Conservation (phyloP, 164 flowering plant genomes). For the Stephania yunnanensis region DNA sequence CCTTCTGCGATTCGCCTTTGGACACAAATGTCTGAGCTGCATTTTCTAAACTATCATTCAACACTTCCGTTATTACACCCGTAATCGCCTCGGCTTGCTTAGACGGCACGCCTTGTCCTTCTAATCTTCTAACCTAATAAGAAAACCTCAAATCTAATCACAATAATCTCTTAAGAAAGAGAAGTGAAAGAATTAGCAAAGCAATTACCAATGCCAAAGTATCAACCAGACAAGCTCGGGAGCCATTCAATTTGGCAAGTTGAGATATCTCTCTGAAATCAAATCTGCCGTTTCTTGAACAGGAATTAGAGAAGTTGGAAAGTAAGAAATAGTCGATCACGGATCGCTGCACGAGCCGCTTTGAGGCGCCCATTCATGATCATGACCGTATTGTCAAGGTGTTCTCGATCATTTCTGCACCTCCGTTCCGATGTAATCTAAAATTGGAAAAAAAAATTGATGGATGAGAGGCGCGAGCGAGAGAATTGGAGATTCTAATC, state of each 20-base stretch:
- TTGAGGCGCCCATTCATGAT: neutral
- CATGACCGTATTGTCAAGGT: neutral
- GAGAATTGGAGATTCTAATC: neutral
- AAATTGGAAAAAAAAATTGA: too few species aligned
- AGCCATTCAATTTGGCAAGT: constrained; percentile 40
- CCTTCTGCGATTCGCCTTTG: constrained; percentile 71
- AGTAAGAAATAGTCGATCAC: neutral
- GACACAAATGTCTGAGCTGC: constrained; percentile 56
- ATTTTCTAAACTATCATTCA: constrained; percentile 75
- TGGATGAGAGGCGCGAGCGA: neutral
- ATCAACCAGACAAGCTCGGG: constrained; percentile 71
- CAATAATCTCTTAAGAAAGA: neutral
- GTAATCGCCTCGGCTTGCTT: constrained; percentile 89
- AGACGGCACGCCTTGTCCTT: constrained; percentile 65
- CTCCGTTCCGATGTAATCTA: neutral
- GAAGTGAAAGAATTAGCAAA: neutral
- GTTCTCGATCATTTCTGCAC: neutral
- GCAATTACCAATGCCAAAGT: constrained; percentile 57
- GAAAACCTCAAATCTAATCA: neutral
- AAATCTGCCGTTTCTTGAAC: constrained; percentile 9
- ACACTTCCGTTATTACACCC: constrained; percentile 61
- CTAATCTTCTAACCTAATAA: constrained; percentile 61
- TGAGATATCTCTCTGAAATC: constrained; percentile 38
- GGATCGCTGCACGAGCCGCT: neutral
- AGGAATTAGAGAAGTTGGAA: neutral